Percentiles rank a stretch among this genome's conserved stretches.
These are phyloP conservation scores for Penicillium chermesinum DNA, from an alignment of 495 filamentous ascomycete genomes.

Conservation along the genomic window DNA sequence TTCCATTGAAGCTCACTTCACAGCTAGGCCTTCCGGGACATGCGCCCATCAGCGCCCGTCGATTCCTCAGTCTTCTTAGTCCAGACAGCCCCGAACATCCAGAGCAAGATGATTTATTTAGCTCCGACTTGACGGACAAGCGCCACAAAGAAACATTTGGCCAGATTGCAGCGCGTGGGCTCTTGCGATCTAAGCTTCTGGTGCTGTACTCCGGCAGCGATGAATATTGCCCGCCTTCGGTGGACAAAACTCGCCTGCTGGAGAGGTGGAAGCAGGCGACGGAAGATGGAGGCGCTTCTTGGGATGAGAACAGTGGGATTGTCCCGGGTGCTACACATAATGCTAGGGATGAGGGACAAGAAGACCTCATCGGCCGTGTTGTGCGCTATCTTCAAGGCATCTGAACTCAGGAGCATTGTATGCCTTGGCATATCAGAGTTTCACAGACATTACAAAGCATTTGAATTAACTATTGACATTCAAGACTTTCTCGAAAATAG, in stretches of 20 bases:
- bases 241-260: slow-evolving; percentile 63
- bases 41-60: slow-evolving; percentile 48
- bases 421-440: neutral
- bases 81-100: slow-evolving; percentile 46
- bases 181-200: slow-evolving; percentile 46
- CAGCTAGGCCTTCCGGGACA: slow-evolving; percentile 42
- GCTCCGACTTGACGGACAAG: slow-evolving; percentile 63
- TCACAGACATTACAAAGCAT: slow-evolving; percentile 1
- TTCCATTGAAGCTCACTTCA: slow-evolving; percentile 49
- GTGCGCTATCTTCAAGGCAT: slow-evolving; percentile 50
- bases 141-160: slow-evolving; percentile 62
- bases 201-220: slow-evolving; percentile 66
- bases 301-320: slow-evolving; percentile 52
- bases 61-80: slow-evolving; percentile 64
- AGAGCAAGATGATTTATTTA: slow-evolving; percentile 86
- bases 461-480: slow-evolving; percentile 19
- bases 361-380: slow-evolving; percentile 51
- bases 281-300: slow-evolving; percentile 37
- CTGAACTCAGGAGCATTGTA: slow-evolving; percentile 9
- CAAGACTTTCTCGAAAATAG: slow-evolving; percentile 10
- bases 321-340: slow-evolving; percentile 60
- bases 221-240: slow-evolving; percentile 56
- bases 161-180: slow-evolving; percentile 44
- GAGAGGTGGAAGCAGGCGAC: slow-evolving; percentile 62
- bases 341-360: slow-evolving; percentile 44